Conservation (phyloP, 2,329 filamentous ascomycete genomes). For the Nothophaeocryptopus gaeumannii region DNA sequence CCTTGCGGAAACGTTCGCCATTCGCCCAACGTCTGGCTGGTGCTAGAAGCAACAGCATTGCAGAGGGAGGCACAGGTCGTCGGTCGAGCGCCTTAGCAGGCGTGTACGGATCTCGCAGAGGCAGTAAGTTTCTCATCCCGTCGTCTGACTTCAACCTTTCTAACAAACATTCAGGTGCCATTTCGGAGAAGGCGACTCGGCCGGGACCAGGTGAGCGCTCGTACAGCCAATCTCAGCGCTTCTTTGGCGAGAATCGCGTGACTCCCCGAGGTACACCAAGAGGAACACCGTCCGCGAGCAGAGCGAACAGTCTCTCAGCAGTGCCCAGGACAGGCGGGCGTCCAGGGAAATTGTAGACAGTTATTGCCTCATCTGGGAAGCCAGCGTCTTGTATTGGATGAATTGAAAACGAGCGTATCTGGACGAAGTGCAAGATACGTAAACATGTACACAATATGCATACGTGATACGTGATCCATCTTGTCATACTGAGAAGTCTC, state of each 20-base stretch:
- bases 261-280: slow-evolving; percentile 29
- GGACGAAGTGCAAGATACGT: no score
- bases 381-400: no score
- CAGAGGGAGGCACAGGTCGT: slow-evolving; percentile 22
- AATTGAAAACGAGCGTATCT: no score
- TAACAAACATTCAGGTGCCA: slow-evolving; percentile 3
- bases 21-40: slow-evolving; percentile 50
- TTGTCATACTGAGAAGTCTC: no score
- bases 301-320: slow-evolving; percentile 25
- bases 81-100: slow-evolving; percentile 24
- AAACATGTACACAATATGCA: no score
- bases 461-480: no score
- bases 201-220: slow-evolving; percentile 23
- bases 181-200: slow-evolving; percentile 7
- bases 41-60: slow-evolving; percentile 21
- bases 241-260: slow-evolving; percentile 31
- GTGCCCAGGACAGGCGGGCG: neutral
- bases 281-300: slow-evolving; percentile 27
- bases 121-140: slow-evolving; percentile 20
- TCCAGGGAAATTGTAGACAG: neutral
- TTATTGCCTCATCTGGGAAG: neutral
- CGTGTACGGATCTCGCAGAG: slow-evolving; percentile 27
- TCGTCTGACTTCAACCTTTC: neutral
- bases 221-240: slow-evolving; percentile 30
- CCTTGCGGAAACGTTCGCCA: slow-evolving; percentile 50